Percentiles rank a stretch among this genome's conserved stretches.
Conservation (phyloP, 768 basidiomycete genomes). For the Hericium alpestre region DNA sequence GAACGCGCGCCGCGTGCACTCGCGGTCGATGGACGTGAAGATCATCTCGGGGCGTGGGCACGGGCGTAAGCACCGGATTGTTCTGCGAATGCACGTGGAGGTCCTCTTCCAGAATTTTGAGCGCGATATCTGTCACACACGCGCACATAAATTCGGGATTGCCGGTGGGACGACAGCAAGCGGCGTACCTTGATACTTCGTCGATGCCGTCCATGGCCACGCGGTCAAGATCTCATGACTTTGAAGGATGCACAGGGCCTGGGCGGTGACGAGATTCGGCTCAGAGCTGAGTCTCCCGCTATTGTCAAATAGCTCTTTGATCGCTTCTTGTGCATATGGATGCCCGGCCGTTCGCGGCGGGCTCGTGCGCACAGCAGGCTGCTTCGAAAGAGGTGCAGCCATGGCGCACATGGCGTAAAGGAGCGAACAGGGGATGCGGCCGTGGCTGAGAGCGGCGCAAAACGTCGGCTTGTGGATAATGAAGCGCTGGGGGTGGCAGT, state of each 20-base stretch:
- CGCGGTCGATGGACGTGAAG: conserved; percentile 55
- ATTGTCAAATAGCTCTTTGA: conserved; percentile 61
- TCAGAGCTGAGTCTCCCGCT: conserved; percentile 53
- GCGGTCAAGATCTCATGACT: conserved; percentile 43
- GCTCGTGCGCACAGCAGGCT: conserved; percentile 46
- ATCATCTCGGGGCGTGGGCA: conserved; percentile 51
- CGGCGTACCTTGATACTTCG: conserved; percentile 19
- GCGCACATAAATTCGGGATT: conserved; percentile 2
- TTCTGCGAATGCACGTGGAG: conserved; percentile 59
- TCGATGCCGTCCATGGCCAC: conserved; percentile 11
- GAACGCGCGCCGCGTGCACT: conserved; percentile 73
- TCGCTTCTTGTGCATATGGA: conserved; percentile 45
- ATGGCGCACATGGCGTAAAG: conserved; percentile 68
- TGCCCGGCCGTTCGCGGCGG: conserved; percentile 28
- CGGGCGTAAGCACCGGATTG: conserved; percentile 45
- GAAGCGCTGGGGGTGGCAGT: conserved; percentile 67
- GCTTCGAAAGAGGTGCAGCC: conserved; percentile 66
- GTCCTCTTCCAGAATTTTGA: conserved; percentile 56
- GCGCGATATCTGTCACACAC: conserved; percentile 40
- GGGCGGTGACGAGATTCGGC: conserved; percentile 59
- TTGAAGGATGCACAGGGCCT: conserved; percentile 66
- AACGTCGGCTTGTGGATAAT: conserved; percentile 77
- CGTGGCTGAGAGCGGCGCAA: conserved; percentile 50
- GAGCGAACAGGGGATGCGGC: conserved; percentile 59
- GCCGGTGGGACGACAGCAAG: background rate